Evolutionary conservation across 192 early-diverging fungal genomes (phyloP), one percentile per base, ranked within the genome.

Genomic region (Glomus cerebriforme): DNA sequence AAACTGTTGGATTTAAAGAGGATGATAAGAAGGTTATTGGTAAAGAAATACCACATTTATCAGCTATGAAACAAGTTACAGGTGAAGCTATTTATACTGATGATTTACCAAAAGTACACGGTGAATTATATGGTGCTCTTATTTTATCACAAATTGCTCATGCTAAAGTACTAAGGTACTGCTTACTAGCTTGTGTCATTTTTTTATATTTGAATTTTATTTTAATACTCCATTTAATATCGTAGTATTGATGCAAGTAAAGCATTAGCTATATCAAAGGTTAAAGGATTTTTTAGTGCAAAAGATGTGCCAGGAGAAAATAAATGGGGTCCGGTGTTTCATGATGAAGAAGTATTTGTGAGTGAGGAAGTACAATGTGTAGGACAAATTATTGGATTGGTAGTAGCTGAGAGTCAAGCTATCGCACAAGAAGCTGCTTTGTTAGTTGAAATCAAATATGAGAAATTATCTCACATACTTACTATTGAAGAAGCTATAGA

Each of bases 341-440:
- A 87, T 79, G 94, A 96, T 79, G 95, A 96, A 85, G 92, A 92
- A 84, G 80, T 96, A n/a, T 93, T 95, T 88, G 94, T 92, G 3
- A 85, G 86, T 15, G 85, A 86, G 29, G 83, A 87, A 49, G 93
- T 95, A 43, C 82, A 89, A 78, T 90, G 85, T 79, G 80, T 88
- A 37, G 77, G 93, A 8, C 94, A 96, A 83, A 88, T 91, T 45
- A 90, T 96, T 64, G 95, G 93, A 39, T 82, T 96, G 60, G 88
- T 96, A 13, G 82, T 96, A n/a, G 95, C 95, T 17, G 86, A 91
- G 9, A 85, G 85, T 27, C 88, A 88, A 81, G 81, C 80, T 7
- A 81, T 87, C 27, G 95, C 95, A 15, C 88, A 91, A 72, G 86
- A 87, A 58, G 95, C 94, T 7, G 88, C 91, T 6, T 87, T 86